A percentile compares a stretch with the other conserved stretches of the same genome.
phyloP scores from a whole-genome alignment of 2,329 filamentous ascomycete species.

The Exophiala alcalophila region DNA sequence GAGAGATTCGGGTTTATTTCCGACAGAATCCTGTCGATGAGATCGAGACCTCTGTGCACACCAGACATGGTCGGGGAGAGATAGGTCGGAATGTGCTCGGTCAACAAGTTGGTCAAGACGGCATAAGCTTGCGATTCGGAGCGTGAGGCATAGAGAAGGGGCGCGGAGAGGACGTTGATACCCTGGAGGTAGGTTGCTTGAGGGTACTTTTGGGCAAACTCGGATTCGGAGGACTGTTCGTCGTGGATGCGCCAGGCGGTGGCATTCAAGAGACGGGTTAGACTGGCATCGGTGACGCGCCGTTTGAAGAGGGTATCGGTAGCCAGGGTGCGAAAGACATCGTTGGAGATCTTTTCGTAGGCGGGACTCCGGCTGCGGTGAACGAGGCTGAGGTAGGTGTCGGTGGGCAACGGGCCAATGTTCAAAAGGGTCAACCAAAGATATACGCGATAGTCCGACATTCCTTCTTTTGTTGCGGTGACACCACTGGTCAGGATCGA shows the following conservation, averaged over 20 bases:
- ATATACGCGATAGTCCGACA: slow-evolving; percentile 90
- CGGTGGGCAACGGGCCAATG: slow-evolving; percentile 77
- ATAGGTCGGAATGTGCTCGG: slow-evolving; percentile 85
- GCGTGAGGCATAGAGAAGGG: slow-evolving; percentile 89
- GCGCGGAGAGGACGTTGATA: slow-evolving; percentile 96
- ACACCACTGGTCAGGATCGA: slow-evolving; percentile 50
- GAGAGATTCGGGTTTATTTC: slow-evolving; percentile 89
- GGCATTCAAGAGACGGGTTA: slow-evolving; percentile 92
- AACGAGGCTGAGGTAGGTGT: slow-evolving; percentile 83
- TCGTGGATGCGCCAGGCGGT: slow-evolving; percentile 93
- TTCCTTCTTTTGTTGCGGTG: slow-evolving; percentile 52
- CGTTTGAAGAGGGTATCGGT: slow-evolving; percentile 96
- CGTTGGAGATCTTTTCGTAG: slow-evolving; percentile 96
- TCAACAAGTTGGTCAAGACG: slow-evolving; percentile 83
- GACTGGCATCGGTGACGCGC: slow-evolving; percentile 88
- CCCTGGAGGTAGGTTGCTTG: slow-evolving; percentile 75
- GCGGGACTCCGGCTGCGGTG: slow-evolving; percentile 91
- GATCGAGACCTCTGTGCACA: slow-evolving; percentile 83
- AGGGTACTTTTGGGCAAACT: slow-evolving; percentile 35
- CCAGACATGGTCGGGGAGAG: slow-evolving; percentile 96
- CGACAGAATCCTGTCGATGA: slow-evolving; percentile 88
- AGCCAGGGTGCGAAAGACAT: slow-evolving; percentile 93
- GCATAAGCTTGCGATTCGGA: slow-evolving; percentile 94
- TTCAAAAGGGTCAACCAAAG: slow-evolving; percentile 94
- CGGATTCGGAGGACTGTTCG: slow-evolving; percentile 57